Conservation (phyloP, 2,329 filamentous ascomycete genomes). For the Septoria petroselini region DNA sequence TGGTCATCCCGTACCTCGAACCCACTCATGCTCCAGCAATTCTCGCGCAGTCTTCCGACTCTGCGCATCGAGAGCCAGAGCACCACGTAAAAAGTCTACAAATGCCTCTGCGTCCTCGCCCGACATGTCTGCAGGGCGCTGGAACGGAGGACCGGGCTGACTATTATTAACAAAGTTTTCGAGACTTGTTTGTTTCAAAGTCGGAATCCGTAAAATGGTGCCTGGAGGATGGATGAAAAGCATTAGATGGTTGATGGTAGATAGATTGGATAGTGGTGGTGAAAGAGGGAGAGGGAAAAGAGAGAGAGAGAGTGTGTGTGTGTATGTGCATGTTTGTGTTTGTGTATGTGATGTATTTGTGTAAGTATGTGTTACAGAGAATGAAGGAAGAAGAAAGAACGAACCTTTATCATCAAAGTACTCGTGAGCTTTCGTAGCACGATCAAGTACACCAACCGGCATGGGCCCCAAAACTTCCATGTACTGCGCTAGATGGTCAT, state of each 20-base stretch:
- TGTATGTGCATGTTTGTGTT: no score
- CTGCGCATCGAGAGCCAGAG: conserved; percentile 13
- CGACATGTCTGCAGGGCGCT: conserved; percentile 7
- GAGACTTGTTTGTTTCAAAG: background rate
- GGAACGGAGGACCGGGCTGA: conserved; percentile 6
- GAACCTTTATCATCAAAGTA: conserved; percentile 20
- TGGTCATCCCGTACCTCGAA: no score
- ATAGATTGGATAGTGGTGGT: no score
- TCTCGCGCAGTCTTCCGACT: conserved; percentile 8
- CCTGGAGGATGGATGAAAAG: no score
- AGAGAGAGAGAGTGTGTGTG: no score
- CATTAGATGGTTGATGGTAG: no score
- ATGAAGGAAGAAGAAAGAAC: no score
- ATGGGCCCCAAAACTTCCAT: conserved; percentile 24
- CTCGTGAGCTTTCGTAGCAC: conserved; percentile 15
- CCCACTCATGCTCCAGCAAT: conserved; percentile 17
- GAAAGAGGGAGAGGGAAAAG: background rate
- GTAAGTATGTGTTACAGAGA: no score
- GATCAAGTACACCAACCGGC: conserved; percentile 18
- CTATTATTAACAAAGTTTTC: background rate
- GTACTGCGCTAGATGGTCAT: conserved; percentile 25
- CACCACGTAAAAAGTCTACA: conserved; percentile 18
- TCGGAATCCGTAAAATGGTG: background rate
- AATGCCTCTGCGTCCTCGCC: conserved; percentile 15
- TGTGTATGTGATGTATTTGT: no score